These are phyloP conservation scores for Citeromyces matritensis DNA, from an alignment of 805 yeast genomes.

Conservation along the genomic window DNA sequence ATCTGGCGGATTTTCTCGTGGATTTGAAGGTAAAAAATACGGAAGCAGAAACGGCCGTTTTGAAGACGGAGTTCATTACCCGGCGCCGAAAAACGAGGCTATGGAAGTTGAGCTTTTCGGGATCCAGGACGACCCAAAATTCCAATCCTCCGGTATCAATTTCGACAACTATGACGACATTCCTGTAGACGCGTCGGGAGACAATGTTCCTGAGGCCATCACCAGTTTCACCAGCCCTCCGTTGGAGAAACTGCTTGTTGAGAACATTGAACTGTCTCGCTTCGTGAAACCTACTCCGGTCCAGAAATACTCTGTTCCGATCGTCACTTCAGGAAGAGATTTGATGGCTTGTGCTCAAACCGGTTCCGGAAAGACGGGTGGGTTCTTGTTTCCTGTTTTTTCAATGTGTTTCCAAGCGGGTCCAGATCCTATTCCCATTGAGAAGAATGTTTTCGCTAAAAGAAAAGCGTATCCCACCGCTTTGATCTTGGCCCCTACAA, in stretches of 20 bases:
- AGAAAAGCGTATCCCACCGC: conserved; percentile 90
- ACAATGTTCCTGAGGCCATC: conserved; percentile 88
- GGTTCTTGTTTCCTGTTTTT: conserved; percentile 94
- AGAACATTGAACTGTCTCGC: conserved; percentile 77
- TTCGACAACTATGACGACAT: conserved; percentile 97
- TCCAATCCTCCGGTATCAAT: conserved; percentile 94
- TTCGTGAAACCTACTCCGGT: conserved; percentile 95
- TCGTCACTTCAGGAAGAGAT: conserved; percentile 54
- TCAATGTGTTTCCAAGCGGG: conserved; percentile 84
- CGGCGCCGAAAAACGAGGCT: conserved; percentile 56
- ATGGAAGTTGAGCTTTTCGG: conserved; percentile 80
- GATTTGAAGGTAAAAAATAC: conserved; percentile 13
- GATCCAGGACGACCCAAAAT: conserved; percentile 49
- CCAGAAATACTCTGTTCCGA: conserved; percentile 83
- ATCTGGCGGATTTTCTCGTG: conserved; percentile 16
- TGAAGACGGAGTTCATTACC: conserved; percentile 78
- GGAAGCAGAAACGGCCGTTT: conserved; percentile 63
- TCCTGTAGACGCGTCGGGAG: conserved; percentile 97
- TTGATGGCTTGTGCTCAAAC: conserved; percentile 93
- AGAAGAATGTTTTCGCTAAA: conserved; percentile 28
- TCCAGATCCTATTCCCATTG: conserved; percentile 47
- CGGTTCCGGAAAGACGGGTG: conserved; percentile 99
- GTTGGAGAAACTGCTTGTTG: conserved; percentile 70
- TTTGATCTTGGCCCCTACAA: conserved; percentile 93
- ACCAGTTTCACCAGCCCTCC: conserved; percentile 84